Percentiles rank a stretch among this genome's conserved stretches.
phyloP scores from a whole-genome alignment of 2,329 filamentous ascomycete genomes.

The Cercospora sp. region DNA sequence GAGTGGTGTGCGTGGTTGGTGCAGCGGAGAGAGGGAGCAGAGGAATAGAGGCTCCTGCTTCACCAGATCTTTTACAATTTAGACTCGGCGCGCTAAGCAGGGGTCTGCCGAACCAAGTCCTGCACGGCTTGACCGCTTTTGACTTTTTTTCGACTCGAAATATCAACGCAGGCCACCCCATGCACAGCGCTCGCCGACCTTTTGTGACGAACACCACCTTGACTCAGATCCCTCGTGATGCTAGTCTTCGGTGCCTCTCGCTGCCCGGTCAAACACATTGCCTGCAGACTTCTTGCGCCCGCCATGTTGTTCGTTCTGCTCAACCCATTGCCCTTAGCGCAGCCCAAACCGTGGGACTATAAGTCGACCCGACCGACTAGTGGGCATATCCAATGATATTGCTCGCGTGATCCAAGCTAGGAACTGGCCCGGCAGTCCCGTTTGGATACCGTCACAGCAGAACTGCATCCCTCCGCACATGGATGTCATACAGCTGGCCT shows the following conservation, averaged over 20 bases:
- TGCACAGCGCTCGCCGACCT: not conserved
- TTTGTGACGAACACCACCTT: not conserved
- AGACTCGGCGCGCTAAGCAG: constrained; percentile 13
- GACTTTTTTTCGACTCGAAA: constrained; percentile 6
- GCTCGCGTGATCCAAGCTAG: not conserved
- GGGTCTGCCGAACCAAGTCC: not conserved
- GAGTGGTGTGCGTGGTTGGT: constrained; percentile 8
- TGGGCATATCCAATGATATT: not conserved
- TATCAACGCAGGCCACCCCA: not conserved
- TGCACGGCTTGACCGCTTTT: constrained; percentile 1
- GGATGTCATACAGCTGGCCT: not conserved
- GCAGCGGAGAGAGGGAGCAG: constrained; percentile 11
- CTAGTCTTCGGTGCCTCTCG: not conserved
- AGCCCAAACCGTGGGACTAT: constrained; percentile 1
- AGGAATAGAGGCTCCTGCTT: constrained; percentile 6
- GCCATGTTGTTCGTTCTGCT: not conserved
- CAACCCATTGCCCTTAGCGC: not conserved
- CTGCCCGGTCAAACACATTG: not conserved
- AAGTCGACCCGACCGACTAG: not conserved
- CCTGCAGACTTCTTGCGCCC: not conserved
- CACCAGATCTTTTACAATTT: constrained; percentile 1
- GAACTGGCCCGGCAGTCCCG: not conserved
- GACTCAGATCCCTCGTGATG: not conserved
- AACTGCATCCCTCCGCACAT: not conserved
- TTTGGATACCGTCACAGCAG: not conserved